Base-by-base conservation (phyloP, 2,329 filamentous ascomycete genomes). In the Alternaria sp. region DNA sequence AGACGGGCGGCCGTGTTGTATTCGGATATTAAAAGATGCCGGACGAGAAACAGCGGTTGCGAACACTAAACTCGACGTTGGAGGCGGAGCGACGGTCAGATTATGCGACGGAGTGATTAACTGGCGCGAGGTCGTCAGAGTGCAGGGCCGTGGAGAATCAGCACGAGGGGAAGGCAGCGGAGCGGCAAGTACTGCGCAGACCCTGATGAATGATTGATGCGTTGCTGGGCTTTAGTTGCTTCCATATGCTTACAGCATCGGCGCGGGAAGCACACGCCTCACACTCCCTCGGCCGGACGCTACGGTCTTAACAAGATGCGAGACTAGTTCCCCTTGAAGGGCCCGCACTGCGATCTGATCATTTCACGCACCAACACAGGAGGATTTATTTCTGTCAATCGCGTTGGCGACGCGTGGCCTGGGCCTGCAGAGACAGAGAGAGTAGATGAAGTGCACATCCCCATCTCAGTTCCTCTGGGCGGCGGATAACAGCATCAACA, bases 261-360 rank as follows among this genome's bases (percentile, higher is more conserved):
- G 48, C 53, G 49, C 54, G 58, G 54, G 57, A 60, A 60, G 57
- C 52, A 56, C 55, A 61, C 61, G 60, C 52, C 48, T 56, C 57
- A 34, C 51, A 46, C 56, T 43, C 36, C 32, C 52, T 63, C 61
- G 61, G 59, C 56, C 59, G 59, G 56, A 39, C 51, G 46, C 54
- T 57, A 47, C 62, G 59, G 58, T 43, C 51, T 62, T 54, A 54
- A 44, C 57, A 51, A 48, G 39, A 42, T 34, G 49, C 61, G 53
- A 57, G 38, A 44, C 52, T 42, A 54, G 44, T 46, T 32, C 22
- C 34, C 36, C 53, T 51, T 42, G 43, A 28, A 51, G 26, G 46
- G 47, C 44, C 57, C 57, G 54, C 54, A 32, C 12, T 48, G 54
- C 58, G 54, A 57, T 46, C 57, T 51, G 57, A 51, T 51, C 53